Conservation (phyloP, 305 asterid species). For the Petunia hybrid region DNA sequence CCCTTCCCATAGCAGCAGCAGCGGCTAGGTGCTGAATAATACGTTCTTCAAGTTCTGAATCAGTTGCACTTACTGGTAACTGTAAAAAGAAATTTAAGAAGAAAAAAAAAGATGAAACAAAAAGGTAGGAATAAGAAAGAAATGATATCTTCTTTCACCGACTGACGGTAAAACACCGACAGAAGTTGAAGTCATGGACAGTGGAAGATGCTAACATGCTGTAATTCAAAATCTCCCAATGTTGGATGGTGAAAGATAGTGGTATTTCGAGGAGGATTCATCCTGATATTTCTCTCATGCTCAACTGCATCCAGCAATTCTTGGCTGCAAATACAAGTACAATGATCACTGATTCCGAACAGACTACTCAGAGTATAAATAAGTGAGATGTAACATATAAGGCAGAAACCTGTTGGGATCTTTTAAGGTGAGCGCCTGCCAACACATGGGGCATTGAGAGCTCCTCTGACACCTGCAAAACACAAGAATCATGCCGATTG, state of each 20-base stretch:
- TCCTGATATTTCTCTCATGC: slow-evolving; percentile 77
- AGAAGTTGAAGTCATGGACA: not conserved
- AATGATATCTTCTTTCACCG: not conserved
- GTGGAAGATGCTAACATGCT: slow-evolving; percentile 65
- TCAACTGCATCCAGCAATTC: slow-evolving; percentile 91
- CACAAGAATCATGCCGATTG: not conserved
- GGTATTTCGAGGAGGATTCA: slow-evolving; percentile 83
- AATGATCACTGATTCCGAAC: not conserved
- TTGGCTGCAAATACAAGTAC: slow-evolving; percentile 64
- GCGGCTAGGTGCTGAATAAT: slow-evolving; percentile 98
- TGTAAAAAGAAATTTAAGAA: slow-evolving; percentile 40
- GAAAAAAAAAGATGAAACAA: not conserved
- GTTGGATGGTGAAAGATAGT: slow-evolving; percentile 96
- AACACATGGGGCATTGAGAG: slow-evolving; percentile 95
- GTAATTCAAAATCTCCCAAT: slow-evolving; percentile 90
- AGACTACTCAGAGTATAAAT: not conserved
- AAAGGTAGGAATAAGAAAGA: not conserved
- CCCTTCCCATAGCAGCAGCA: slow-evolving; percentile 97
- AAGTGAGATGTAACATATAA: slow-evolving; percentile 15
- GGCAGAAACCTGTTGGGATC: slow-evolving; percentile 74
- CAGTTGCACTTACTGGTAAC: slow-evolving; percentile 86
- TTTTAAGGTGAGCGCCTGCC: slow-evolving; percentile 82
- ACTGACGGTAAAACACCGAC: not conserved
- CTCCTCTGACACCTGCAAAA: slow-evolving; percentile 90
- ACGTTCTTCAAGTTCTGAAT: slow-evolving; percentile 90